phyloP scores from a whole-genome alignment of 176 grass and related monocot genomes.

The Poa annua region DNA sequence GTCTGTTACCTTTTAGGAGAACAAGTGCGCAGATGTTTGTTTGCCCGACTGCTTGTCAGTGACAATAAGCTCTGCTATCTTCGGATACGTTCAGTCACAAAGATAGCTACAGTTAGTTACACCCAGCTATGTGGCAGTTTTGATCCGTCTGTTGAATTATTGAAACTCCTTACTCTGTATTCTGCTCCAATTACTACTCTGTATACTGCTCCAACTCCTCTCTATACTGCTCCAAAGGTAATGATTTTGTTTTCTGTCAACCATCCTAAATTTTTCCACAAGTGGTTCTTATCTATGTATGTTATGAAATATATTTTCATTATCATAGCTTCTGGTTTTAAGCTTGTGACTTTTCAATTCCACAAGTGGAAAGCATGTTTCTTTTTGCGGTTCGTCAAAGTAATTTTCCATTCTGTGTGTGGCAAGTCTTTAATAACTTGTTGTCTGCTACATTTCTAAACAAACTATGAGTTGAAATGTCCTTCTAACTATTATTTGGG shows the following conservation, averaged over 20 bases:
- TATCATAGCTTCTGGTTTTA: slow-evolving; percentile 2
- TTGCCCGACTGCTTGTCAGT: slow-evolving; percentile 30
- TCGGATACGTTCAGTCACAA: slow-evolving; percentile 23
- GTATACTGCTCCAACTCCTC: slow-evolving; percentile 1
- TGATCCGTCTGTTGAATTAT: slow-evolving; percentile 24
- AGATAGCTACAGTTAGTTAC: slow-evolving; percentile 42
- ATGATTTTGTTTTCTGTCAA: slow-evolving; percentile 12
- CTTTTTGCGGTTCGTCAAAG: neutral
- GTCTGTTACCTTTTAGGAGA: slow-evolving; percentile 1
- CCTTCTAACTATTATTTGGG: too few relatives aligned
- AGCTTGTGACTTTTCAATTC: neutral
- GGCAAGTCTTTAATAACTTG: too few relatives aligned
- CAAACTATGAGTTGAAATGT: too few relatives aligned
- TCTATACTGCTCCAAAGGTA: slow-evolving; percentile 44
- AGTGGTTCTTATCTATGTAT: slow-evolving; percentile 36
- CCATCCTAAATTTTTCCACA: slow-evolving; percentile 7
- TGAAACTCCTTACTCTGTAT: slow-evolving; percentile 36
- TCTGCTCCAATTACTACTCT: neutral
- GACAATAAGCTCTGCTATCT: slow-evolving; percentile 23
- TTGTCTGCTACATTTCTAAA: too few relatives aligned
- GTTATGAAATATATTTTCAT: neutral
- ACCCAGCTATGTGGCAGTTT: slow-evolving; percentile 18
- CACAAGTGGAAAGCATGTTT: slow-evolving; percentile 5
- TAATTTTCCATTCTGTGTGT: too few relatives aligned
- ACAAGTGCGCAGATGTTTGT: slow-evolving; percentile 7